Evolutionary conservation across 306 rosid genomes (phyloP), one percentile per base, ranked within the genome.

Genomic region (Inga laurina): DNA sequence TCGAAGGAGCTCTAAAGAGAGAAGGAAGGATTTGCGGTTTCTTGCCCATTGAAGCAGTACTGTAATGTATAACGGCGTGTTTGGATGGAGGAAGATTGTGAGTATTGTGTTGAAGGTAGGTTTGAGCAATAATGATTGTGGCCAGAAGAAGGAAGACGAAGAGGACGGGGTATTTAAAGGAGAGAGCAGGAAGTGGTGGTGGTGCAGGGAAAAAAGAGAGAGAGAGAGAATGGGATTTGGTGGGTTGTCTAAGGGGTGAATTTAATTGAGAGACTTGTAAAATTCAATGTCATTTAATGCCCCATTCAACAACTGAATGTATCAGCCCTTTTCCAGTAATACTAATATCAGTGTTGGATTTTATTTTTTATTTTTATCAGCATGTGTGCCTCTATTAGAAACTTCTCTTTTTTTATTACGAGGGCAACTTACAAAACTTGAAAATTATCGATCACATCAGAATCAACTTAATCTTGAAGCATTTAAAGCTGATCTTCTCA

Each of bases 251-350:
- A 88, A 76, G 88, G 93, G 56, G 91, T 86, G 90, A 79, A 88
- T 66, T 93, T 35, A 90, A 83, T 83, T 82, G 78, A 81, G 82
- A 49, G 85, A 90, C 83, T 90, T 89, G 84, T 32, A 75, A 68
- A 87, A 87, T 90, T 93, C 77, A 90, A 88, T 90, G 93, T 56
- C 57, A 89, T 91, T 91, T 34, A 93, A 86, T 90, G 90, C 87
- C 10, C 79, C 19, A 81, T 72, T 68, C 87, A 81, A 85, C 89
- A 82, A 83, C 83, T 88, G 68, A 87, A 87, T 85, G 85, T 27
- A 85, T 81, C 30, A 21, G 22, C 72, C 54, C 76, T 75, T 84
- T 73, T 78, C 48, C 80, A 77, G 62, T 73, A 83, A 54, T 83
- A 65, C 44, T 73, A 83, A 54, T 83, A 65, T 51, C 89, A 65